Conservation (phyloP, 768 basidiomycete genomes). For the Sporobolomyces roseus region DNA sequence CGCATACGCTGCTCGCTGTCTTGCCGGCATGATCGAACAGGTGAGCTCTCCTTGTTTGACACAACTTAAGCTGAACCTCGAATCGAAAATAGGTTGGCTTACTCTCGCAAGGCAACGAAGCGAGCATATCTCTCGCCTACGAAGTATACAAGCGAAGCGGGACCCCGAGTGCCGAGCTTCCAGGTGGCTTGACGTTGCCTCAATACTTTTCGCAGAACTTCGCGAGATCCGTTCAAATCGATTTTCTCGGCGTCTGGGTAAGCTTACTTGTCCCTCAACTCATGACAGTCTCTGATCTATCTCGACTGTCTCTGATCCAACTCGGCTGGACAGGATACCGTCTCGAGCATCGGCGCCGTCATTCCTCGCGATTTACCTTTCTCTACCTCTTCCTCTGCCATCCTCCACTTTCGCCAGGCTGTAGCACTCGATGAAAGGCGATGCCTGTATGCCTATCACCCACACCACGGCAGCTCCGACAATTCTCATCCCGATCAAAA, state of each 20-base stretch:
- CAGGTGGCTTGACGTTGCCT: conserved; percentile 16
- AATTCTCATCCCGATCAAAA: neutral
- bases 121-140: conserved; percentile 71
- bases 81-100: conserved; percentile 57
- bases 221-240: conserved; percentile 61
- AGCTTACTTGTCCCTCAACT: neutral
- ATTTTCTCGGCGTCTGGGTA: conserved; percentile 78
- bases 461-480: neutral
- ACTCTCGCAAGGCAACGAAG: conserved; percentile 62
- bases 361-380: conserved; percentile 65
- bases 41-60: conserved; percentile 43
- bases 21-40: conserved; percentile 71
- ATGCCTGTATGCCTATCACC: neutral
- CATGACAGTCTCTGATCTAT: neutral
- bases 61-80: neutral
- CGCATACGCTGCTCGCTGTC: conserved; percentile 61
- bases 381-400: conserved; percentile 57
- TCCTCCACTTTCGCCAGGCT: conserved; percentile 71
- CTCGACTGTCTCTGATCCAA: neutral
- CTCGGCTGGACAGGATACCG: conserved; percentile 62
- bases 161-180: conserved; percentile 49
- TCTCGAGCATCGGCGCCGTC: conserved; percentile 67
- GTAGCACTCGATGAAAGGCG: conserved; percentile 54
- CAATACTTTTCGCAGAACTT: conserved; percentile 69
- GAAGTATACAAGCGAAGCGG: conserved; percentile 55